A percentile compares a stretch with the other conserved stretches of the same genome.
These are phyloP conservation scores for Tetrapisispora arboricola DNA, from an alignment of 805 yeast genomes.

Conservation along the genomic window DNA sequence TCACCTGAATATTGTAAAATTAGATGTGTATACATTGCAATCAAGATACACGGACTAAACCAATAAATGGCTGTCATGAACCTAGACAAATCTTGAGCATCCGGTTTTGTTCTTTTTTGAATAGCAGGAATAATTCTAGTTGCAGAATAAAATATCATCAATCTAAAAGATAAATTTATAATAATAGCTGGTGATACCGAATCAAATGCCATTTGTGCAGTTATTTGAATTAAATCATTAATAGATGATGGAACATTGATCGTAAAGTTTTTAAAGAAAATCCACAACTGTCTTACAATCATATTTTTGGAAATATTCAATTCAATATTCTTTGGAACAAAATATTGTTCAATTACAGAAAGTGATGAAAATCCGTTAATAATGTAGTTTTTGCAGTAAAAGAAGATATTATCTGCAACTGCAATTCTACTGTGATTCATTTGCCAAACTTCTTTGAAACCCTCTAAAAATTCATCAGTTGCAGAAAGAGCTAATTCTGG, in stretches of 20 bases:
- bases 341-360: neutral
- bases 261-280: slow-evolving; percentile 22
- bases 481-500: slow-evolving; percentile 67
- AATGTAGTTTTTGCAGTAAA: slow-evolving; percentile 19
- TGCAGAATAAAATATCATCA: slow-evolving; percentile 82
- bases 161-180: slow-evolving; percentile 73
- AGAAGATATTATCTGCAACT: slow-evolving; percentile 26
- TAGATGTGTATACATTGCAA: slow-evolving; percentile 90
- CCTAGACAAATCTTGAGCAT: slow-evolving; percentile 13
- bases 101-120: slow-evolving; percentile 28
- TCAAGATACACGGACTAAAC: slow-evolving; percentile 86
- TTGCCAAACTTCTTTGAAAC: slow-evolving; percentile 32
- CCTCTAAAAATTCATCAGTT: slow-evolving; percentile 33
- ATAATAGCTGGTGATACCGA: slow-evolving; percentile 75
- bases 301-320: neutral
- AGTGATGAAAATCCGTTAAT: slow-evolving; percentile 2
- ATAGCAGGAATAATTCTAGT: slow-evolving; percentile 85
- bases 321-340: neutral
- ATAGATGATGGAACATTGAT: slow-evolving; percentile 25
- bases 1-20: slow-evolving; percentile 82
- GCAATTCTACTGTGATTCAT: slow-evolving; percentile 26
- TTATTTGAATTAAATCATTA: slow-evolving; percentile 19
- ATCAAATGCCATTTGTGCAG: slow-evolving; percentile 38
- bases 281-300: slow-evolving; percentile 22
- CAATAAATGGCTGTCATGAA: slow-evolving; percentile 57